These are phyloP conservation scores for Rhizopus microsporus DNA, from an alignment of 371 early-diverging fungal species.

Conservation along the genomic window DNA sequence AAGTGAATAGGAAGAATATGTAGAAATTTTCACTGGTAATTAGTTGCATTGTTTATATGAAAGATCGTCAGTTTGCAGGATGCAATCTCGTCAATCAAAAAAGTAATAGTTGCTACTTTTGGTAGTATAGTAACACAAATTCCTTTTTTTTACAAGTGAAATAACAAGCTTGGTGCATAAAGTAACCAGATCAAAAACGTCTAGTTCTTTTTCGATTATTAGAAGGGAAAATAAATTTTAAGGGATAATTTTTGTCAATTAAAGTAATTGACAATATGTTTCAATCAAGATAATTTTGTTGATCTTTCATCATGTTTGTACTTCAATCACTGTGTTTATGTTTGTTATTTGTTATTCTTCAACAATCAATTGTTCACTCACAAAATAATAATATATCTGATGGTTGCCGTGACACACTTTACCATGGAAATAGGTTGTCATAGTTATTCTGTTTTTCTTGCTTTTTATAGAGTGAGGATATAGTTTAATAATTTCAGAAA, in stretches of 20 bases:
- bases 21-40: slow-evolving; percentile 7
- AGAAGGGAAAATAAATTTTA: slow-evolving; percentile 6
- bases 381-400: too few species aligned
- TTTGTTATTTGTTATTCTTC: too few species aligned
- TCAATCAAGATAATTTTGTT: slow-evolving; percentile 2
- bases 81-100: slow-evolving; percentile 18
- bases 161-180: slow-evolving; percentile 1
- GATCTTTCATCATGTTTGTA: slow-evolving; percentile 6
- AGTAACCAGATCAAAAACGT: slow-evolving; percentile 5
- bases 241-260: slow-evolving; percentile 17
- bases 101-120: not conserved
- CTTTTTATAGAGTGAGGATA: not conserved
- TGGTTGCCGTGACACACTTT: too few species aligned
- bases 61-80: slow-evolving; percentile 9
- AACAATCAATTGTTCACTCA: too few species aligned
- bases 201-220: not conserved
- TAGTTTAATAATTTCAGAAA: slow-evolving; percentile 3
- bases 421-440: not conserved
- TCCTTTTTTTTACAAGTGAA: slow-evolving; percentile 2
- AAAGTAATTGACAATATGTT: slow-evolving; percentile 24
- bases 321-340: too few species aligned
- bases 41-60: not conserved
- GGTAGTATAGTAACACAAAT: not conserved
- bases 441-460: not conserved
- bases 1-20: not conserved